Percentiles rank a stretch among this genome's conserved stretches.
These are phyloP conservation scores for Meripilus lineatus DNA, from an alignment of 1,284 basidiomycete genomes.

Conservation along the genomic window DNA sequence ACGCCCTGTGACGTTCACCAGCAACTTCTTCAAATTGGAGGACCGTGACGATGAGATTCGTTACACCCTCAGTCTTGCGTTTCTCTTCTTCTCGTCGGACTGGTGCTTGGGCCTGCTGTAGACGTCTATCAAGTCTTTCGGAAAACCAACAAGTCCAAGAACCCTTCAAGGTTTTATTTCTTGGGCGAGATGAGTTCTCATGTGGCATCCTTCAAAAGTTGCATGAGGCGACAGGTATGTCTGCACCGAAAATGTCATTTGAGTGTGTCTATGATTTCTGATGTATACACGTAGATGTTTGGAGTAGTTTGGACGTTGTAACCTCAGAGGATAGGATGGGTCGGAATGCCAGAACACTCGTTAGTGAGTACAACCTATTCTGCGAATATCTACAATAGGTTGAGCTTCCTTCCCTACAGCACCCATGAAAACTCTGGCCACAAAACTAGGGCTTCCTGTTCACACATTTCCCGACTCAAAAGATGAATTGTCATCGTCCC, in stretches of 20 bases:
- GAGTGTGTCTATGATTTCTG: too few species aligned
- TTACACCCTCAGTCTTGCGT: too few species aligned
- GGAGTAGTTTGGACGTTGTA: conserved; percentile 50
- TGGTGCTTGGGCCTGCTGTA: too few species aligned
- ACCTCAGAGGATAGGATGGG: conserved; percentile 59
- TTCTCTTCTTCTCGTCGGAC: too few species aligned
- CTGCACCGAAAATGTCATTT: too few species aligned
- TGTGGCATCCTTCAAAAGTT: conserved; percentile 53
- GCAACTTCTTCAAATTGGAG: too few species aligned
- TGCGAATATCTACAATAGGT: conserved; percentile 5
- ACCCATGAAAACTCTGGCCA: conserved; percentile 50
- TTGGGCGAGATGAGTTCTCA: conserved; percentile 74
- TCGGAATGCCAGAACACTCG: conserved; percentile 43
- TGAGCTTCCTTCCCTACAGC: conserved; percentile 34
- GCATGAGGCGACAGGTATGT: conserved; percentile 43
- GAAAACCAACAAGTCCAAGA: too few species aligned
- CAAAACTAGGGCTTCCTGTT: conserved; percentile 45
- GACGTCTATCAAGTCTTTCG: too few species aligned
- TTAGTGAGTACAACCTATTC: too few species aligned
- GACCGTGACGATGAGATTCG: too few species aligned
- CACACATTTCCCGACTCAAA: conserved; percentile 55
- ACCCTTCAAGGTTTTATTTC: conserved; percentile 44
- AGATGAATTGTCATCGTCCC: conserved; percentile 54
- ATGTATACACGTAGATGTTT: too few species aligned
- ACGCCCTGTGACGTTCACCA: too few species aligned